Conservation (phyloP, 768 basidiomycete species). For the Leccinum arenicola region DNA sequence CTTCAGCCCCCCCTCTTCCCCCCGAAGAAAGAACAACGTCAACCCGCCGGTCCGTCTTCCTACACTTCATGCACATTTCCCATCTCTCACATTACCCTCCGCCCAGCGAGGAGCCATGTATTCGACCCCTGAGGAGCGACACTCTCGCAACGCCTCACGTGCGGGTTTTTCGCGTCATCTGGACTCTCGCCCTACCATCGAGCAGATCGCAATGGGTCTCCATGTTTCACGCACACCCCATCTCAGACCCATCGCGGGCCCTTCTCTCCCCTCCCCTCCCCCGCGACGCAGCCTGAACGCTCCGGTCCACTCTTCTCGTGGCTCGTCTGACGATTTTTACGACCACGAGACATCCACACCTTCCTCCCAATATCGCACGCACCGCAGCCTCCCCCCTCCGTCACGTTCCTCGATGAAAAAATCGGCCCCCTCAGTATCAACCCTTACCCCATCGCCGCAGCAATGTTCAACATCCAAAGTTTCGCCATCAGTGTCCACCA, state of each 20-base stretch:
- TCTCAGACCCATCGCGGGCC: slow-evolving; percentile 40
- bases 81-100: slow-evolving; percentile 8
- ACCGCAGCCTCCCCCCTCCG: slow-evolving; percentile 48
- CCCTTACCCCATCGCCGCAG: slow-evolving; percentile 21
- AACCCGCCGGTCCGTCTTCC: slow-evolving; percentile 16
- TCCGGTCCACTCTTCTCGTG: slow-evolving; percentile 24
- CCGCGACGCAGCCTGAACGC: slow-evolving; percentile 22
- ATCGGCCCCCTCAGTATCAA: slow-evolving; percentile 28
- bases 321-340: slow-evolving; percentile 22
- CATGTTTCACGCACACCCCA: slow-evolving; percentile 77
- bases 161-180: slow-evolving; percentile 37
- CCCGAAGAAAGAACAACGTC: slow-evolving; percentile 20
- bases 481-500: slow-evolving; percentile 34
- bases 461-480: slow-evolving; percentile 12
- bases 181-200: slow-evolving; percentile 58
- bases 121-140: slow-evolving; percentile 42
- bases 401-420: slow-evolving; percentile 67
- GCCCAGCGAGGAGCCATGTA: slow-evolving; percentile 36
- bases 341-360: slow-evolving; percentile 23
- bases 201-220: slow-evolving; percentile 80
- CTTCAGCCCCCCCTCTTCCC: slow-evolving; percentile 20
- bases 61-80: not conserved
- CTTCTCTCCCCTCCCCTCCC: slow-evolving; percentile 20
- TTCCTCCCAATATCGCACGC: slow-evolving; percentile 19
- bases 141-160: slow-evolving; percentile 30